Evolutionary conservation across 2,329 filamentous ascomycete genomes (phyloP), one percentile per base, ranked within the genome.

Genomic region (Chrysoporthe austroafricana): DNA sequence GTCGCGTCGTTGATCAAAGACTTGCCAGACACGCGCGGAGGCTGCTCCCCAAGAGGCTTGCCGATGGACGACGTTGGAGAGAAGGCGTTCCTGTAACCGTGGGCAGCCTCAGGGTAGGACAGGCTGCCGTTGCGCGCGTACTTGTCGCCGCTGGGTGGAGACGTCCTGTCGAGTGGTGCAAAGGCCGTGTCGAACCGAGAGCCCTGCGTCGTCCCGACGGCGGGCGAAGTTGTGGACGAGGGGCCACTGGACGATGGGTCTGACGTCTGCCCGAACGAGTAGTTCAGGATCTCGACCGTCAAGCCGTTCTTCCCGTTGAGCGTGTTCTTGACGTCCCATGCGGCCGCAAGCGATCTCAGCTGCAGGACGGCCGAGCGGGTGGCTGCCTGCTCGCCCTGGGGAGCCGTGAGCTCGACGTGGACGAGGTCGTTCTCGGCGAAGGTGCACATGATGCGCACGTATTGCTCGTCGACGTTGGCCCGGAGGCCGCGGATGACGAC

Each of bases 41-140:
- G 79, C 62, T 85, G 83, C 69, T 90, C 88, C n/a, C 82, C 82
- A n/a, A 91, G 82, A 64, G 90, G 87, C 74, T 89, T 91, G 54
- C 88, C 89, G 65, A 93, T 89, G 1, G 91, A 91, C 6, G 91
- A 93, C 72, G 91, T 90, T 0, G 90, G 88, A 14, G 90, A 91
- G 78, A 93, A 94, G 36, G 92, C 79, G 69, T 82, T 88, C 71
- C 89, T 87, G 72, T 88, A 88, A 68, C 84, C 81, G 18, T 80
- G 76, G 74, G 77, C 84, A 81, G 79, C 43, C 89, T 88, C 3
- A 85, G 82, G 63, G 85, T 84, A n/a, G 86, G 81, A 61, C 91
- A 83, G 69, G 91, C 26, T 88, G 69, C 82, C 85, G 66, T 83
- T 71, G n/a, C 75, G 84, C 71, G 82, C 81, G 73, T 84, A 84